These are phyloP conservation scores for Ceratocystis lukuohia DNA, from an alignment of 2,329 filamentous ascomycete genomes.

Conservation along the genomic window DNA sequence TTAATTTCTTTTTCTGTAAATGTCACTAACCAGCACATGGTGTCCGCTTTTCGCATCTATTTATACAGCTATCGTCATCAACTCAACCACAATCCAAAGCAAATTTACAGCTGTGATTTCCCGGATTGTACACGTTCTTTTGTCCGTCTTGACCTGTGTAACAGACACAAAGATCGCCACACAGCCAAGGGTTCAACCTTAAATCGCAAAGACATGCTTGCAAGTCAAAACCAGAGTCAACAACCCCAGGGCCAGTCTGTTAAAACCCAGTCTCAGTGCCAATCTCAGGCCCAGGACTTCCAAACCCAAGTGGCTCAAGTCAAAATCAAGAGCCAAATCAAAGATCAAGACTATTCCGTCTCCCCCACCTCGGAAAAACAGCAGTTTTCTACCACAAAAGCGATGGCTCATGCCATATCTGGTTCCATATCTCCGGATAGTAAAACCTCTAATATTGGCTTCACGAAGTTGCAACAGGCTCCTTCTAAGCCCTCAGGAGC, in stretches of 20 bases:
- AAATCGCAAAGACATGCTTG: slow-evolving; percentile 49
- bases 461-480: slow-evolving; percentile 26
- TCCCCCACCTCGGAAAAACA: slow-evolving; percentile 31
- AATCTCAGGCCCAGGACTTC: not conserved
- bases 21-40: not conserved
- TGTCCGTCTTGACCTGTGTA: slow-evolving; percentile 83
- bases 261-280: slow-evolving; percentile 1
- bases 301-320: slow-evolving; percentile 22
- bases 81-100: slow-evolving; percentile 88
- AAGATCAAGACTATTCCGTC: slow-evolving; percentile 19
- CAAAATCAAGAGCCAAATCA: slow-evolving; percentile 36
- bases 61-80: slow-evolving; percentile 63
- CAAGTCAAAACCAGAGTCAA: slow-evolving; percentile 23
- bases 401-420: not conserved
- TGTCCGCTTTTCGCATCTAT: not conserved
- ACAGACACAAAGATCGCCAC: slow-evolving; percentile 70
- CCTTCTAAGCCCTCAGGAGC: slow-evolving; percentile 13
- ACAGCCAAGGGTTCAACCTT: slow-evolving; percentile 65
- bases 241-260: slow-evolving; percentile 1
- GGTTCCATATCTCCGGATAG: slow-evolving; percentile 35
- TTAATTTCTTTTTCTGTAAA: not conserved
- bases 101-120: slow-evolving; percentile 88
- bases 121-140: slow-evolving; percentile 82
- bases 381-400: not conserved
- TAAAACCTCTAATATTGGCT: slow-evolving; percentile 32